Conservation (phyloP, 805 yeast genomes). For the Candida bentonensis region DNA sequence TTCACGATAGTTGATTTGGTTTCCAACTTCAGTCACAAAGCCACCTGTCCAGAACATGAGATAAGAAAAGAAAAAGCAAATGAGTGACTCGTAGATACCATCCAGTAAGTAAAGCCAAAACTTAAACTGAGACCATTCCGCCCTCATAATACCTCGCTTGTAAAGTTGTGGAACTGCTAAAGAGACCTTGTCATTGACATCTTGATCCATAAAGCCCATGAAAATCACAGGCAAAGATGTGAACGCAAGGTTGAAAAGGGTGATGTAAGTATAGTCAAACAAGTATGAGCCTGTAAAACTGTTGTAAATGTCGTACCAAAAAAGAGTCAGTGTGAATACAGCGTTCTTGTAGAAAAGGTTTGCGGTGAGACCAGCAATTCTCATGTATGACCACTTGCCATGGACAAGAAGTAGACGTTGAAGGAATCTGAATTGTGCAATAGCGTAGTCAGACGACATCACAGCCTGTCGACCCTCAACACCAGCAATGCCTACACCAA, state of each 20-base stretch:
- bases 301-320: constrained; percentile 62
- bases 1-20: constrained; percentile 44
- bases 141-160: constrained; percentile 48
- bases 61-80: constrained; percentile 58
- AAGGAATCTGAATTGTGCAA: constrained; percentile 64
- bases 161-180: constrained; percentile 59
- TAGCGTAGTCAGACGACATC: constrained; percentile 73
- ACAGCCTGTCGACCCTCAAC: constrained; percentile 82
- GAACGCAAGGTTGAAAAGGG: constrained; percentile 68
- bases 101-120: constrained; percentile 53
- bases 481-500: constrained; percentile 80
- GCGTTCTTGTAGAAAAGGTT: constrained; percentile 68
- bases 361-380: constrained; percentile 67
- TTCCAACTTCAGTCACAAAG: constrained; percentile 31
- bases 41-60: constrained; percentile 34
- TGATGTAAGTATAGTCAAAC: constrained; percentile 64
- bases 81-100: constrained; percentile 57
- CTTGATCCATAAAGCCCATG: constrained; percentile 63
- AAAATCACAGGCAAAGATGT: constrained; percentile 68
- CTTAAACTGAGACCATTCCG: constrained; percentile 45
- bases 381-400: constrained; percentile 72
- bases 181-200: constrained; percentile 51
- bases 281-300: constrained; percentile 64
- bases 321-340: constrained; percentile 55
- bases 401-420: constrained; percentile 55